Evolutionary conservation across 2,329 filamentous ascomycete genomes (phyloP).

Genomic region (Paecilomyces sp.): DNA sequence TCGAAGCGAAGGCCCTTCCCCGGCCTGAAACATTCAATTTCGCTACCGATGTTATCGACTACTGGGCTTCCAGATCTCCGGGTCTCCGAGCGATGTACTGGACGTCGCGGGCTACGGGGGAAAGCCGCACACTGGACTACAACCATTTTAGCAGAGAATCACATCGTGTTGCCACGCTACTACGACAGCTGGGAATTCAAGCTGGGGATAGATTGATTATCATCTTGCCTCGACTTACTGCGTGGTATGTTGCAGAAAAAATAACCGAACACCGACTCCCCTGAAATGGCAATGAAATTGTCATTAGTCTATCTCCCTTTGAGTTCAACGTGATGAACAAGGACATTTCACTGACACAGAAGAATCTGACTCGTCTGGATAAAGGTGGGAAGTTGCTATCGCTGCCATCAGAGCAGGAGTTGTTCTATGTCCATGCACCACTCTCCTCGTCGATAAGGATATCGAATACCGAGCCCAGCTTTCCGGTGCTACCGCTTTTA

Average conservation of each 20-base stretch:
- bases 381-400: constrained; percentile 34
- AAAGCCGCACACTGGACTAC: constrained; percentile 23
- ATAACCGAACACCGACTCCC: not conserved
- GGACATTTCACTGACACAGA: not conserved
- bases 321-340: not conserved
- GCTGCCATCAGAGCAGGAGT: constrained; percentile 29
- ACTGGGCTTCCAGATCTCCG: constrained; percentile 26
- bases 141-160: constrained; percentile 29
- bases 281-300: not conserved
- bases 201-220: constrained; percentile 23
- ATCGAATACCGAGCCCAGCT: constrained; percentile 30
- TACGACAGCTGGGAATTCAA: constrained; percentile 22
- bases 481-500: constrained; percentile 28
- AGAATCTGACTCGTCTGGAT: not conserved
- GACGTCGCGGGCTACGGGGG: constrained; percentile 26
- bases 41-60: constrained; percentile 33
- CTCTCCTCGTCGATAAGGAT: constrained; percentile 31
- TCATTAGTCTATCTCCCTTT: not conserved
- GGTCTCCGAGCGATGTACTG: constrained; percentile 29
- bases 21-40: constrained; percentile 30
- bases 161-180: constrained; percentile 27
- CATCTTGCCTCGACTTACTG: not conserved
- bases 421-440: constrained; percentile 32
- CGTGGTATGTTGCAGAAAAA: not conserved
- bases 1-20: not conserved